Percentiles rank a stretch among this genome's conserved stretches.
phyloP scores from a whole-genome alignment of 495 filamentous ascomycete species.

The Chlorociboria aeruginascens region DNA sequence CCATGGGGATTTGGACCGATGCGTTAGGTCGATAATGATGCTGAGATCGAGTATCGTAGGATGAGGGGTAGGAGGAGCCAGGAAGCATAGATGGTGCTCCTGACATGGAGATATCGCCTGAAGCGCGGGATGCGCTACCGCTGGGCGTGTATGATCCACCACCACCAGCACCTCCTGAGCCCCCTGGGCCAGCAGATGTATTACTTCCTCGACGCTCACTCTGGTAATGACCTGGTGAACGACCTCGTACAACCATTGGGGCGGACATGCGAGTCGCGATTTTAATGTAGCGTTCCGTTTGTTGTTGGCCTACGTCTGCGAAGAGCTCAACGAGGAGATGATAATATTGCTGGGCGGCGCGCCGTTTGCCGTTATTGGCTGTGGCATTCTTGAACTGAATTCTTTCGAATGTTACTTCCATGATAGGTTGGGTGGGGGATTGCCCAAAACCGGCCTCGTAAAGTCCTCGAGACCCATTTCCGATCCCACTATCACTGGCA shows the following conservation, averaged over 20 bases:
- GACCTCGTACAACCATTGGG: conserved; percentile 85
- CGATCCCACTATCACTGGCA: conserved; percentile 3
- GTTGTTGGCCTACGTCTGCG: conserved; percentile 52
- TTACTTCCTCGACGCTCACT: conserved; percentile 63
- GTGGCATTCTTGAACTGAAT: conserved; percentile 97
- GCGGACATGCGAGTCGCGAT: conserved; percentile 69
- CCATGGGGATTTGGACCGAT: conserved; percentile 13
- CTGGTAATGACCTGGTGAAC: conserved; percentile 89
- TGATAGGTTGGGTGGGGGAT: conserved; percentile 28
- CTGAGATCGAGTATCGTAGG: conserved; percentile 7
- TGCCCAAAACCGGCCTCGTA: conserved; percentile 29
- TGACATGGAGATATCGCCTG: conserved; percentile 16
- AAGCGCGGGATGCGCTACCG: conserved; percentile 12
- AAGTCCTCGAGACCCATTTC: conserved; percentile 10
- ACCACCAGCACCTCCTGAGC: conserved; percentile 38
- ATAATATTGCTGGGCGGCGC: conserved; percentile 89
- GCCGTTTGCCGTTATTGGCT: conserved; percentile 87
- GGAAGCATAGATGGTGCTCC: conserved; percentile 11
- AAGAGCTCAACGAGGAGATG: conserved; percentile 84
- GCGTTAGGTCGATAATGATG: conserved; percentile 11
- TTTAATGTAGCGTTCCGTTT: conserved; percentile 50
- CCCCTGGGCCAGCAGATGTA: conserved; percentile 60
- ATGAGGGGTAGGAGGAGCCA: conserved; percentile 1
- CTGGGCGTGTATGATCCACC: conserved; percentile 28
- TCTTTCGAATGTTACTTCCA: conserved; percentile 69